These are phyloP conservation scores for Pleurotus cornucopiae DNA, from an alignment of 768 basidiomycete genomes.

Conservation along the genomic window DNA sequence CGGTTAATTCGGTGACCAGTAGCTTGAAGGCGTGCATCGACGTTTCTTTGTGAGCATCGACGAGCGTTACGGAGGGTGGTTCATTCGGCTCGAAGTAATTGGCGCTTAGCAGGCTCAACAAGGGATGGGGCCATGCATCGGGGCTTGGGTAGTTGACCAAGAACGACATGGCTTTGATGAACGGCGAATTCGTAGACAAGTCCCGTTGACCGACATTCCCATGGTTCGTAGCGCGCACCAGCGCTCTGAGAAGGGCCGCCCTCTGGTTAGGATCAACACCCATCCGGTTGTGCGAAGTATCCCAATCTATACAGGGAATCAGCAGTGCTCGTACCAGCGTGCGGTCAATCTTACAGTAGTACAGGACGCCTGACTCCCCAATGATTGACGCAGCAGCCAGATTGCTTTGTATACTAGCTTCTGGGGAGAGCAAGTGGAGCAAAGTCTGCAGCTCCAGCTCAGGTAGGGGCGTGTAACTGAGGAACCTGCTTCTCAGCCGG, in stretches of 20 bases:
- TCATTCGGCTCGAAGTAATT: slow-evolving; percentile 1
- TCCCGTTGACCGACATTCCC: background rate
- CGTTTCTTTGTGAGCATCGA: background rate
- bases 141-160: slow-evolving; percentile 1
- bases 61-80: background rate
- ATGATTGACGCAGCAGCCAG: background rate
- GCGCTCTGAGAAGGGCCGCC: background rate
- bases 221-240: background rate
- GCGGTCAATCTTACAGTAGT: background rate
- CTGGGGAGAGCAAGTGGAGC: slow-evolving; percentile 6
- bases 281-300: background rate
- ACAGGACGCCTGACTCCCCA: background rate
- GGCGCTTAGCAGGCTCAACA: slow-evolving; percentile 1
- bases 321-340: background rate
- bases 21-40: slow-evolving; percentile 1
- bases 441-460: slow-evolving; percentile 4
- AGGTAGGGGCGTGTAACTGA: background rate
- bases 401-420: slow-evolving; percentile 1
- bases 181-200: background rate
- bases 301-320: background rate
- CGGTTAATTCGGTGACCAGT: background rate
- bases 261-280: background rate
- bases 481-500: background rate
- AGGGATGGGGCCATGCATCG: slow-evolving; percentile 1
- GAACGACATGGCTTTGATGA: slow-evolving; percentile 1